Percentiles rank a stretch among this genome's conserved stretches.
Evolutionary conservation across 345 rosid species (phyloP).

Genomic region (Clausena lansium): DNA sequence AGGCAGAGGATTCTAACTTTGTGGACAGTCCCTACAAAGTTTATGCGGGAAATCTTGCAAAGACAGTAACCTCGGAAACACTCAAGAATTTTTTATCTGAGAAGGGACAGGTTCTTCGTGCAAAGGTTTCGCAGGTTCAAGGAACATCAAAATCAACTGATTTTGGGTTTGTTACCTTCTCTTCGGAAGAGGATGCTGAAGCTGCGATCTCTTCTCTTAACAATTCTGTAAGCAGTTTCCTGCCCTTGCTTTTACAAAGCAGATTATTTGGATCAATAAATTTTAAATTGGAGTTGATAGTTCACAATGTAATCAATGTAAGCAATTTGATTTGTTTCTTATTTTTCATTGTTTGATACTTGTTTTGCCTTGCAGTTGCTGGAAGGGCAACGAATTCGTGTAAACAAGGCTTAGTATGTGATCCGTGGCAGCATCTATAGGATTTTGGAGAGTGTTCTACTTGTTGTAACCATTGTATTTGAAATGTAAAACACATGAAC

Average conservation of each 20-base stretch:
- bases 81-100: slow-evolving; percentile 64
- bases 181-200: slow-evolving; percentile 75
- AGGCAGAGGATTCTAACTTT: slow-evolving; percentile 68
- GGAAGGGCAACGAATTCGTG: slow-evolving; percentile 86
- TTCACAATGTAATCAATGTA: no score
- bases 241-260: neutral
- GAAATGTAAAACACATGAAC: slow-evolving; percentile 1
- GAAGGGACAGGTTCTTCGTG: slow-evolving; percentile 74
- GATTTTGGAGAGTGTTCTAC: slow-evolving; percentile 2
- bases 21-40: slow-evolving; percentile 71
- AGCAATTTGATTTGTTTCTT: neutral
- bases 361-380: slow-evolving; percentile 44
- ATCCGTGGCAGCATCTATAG: neutral
- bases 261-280: neutral
- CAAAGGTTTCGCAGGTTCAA: slow-evolving; percentile 74
- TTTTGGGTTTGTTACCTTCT: slow-evolving; percentile 82
- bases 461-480: slow-evolving; percentile 7
- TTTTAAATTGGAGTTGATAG: neutral
- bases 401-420: slow-evolving; percentile 61
- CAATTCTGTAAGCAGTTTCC: slow-evolving; percentile 58
- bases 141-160: slow-evolving; percentile 87
- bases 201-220: slow-evolving; percentile 70
- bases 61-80: slow-evolving; percentile 63
- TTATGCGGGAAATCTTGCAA: slow-evolving; percentile 87
- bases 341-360: neutral